Base-by-base conservation (phyloP, 148 eudicot species). In the Dianthus caryophyllus region DNA sequence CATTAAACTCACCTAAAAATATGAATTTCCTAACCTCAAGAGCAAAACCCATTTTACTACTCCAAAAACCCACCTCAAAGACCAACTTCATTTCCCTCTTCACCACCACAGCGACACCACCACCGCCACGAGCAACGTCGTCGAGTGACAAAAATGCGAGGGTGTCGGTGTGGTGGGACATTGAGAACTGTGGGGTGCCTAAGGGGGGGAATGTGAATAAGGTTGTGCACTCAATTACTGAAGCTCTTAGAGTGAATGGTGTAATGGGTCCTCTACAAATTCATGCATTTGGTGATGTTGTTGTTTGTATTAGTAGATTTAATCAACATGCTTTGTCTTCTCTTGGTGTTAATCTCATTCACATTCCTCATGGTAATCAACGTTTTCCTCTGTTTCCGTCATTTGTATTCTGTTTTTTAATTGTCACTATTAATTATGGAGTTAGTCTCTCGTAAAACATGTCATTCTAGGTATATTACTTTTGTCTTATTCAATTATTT, bases 131-230 rank as follows among this genome's bases (percentile, higher is more conserved):
- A 20, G 12, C 41, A 12, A 26, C 62, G 10, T 44, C 77, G 9
- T 22, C 38, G 38, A 33, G 59, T 83, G 85, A n/a, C 68, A 76
- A 92, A 2, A 61, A 54, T 44, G 88, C 88, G 43, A 82, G 83
- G 75, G 97, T 94, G 3, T 86, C 90, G 0, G 97, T 94, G 24
- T 94, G 96, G 98, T 90, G 97, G 98, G 98, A 94, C 68, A 82
- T 94, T 46, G 97, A 90, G 81, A 90, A 94, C 58, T 94, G 98
- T 65, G 4, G 69, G 5, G 22, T 84, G 5, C 96, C 96, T 1
- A 20, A 36, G 21, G 84, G 85, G 38, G 65, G 65, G 1, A 87
- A 84, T 66, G 96, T 79, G 1, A 84, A 72, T 58, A 81, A 33
- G 65, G 81, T 90, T 48, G 77, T 84, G 2, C 96, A 87, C n/a